Evolutionary conservation across 306 rosid species (phyloP), one percentile per base, ranked within the genome.

Genomic region (Citrullus colocynthis): DNA sequence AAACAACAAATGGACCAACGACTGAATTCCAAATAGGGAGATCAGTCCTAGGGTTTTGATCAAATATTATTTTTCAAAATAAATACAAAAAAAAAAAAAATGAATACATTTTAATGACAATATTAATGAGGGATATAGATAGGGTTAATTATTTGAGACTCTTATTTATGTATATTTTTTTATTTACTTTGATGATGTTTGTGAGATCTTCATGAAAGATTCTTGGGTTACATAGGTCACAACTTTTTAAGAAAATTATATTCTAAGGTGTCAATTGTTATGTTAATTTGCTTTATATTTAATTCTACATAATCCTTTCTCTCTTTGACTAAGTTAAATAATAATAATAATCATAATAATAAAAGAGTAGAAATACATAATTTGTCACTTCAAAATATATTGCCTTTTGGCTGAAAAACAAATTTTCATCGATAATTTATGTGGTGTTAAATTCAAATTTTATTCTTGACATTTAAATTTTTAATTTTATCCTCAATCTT

Each of bases 1-100:
- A 67, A 67, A 67, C 74, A 67, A 67, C 54, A 67, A 41, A 67
- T 67, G 74, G 34, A 67, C 55, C 59, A 71, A 71, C 24, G 41
- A 24, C 3, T 10, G 55, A 42, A 10, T 67, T 34, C 21, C 2
- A 18, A 57, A 67, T 21, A 44, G 9, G 45, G 54, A 69, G 56
- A 45, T 69, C 18, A 69, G 18, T n/a, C 75, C 75, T 69, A 69
- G 75, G 75, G 75, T 69, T 20, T 44, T 69, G 75, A 42, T 42
- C 9, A n/a, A 41, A 7, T n/a, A 44, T 10, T 42, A 42, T 3
- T 64, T 39, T 66, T 7, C n/a, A 18, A 66, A 39, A 11, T 18
- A 66, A 18, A 37, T 36, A 39, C 48, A 64, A 64, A 3, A 61
- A 61, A 24, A 14, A 28, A 12, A 24, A 24, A 60, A 7, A 9